A percentile compares a stretch with the other conserved stretches of the same genome.
Conservation (phyloP, 2,329 filamentous ascomycete species). For the Claviceps sp. region DNA sequence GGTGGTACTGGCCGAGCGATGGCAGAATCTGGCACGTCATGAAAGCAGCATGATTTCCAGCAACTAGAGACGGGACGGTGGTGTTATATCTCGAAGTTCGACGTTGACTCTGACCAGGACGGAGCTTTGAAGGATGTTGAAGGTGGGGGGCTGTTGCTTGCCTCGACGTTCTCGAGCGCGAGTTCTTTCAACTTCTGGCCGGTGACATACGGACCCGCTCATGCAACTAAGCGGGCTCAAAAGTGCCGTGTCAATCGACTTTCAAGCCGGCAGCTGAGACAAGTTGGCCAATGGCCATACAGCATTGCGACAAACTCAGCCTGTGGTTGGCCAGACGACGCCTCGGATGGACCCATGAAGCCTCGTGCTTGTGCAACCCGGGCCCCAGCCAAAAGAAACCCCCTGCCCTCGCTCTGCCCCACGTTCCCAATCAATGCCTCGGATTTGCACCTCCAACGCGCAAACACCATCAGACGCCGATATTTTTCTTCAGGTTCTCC, state of each 20-base stretch:
- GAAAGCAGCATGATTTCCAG: not conserved
- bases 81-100: not conserved
- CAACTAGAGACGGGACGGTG: not conserved
- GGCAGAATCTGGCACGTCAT: not conserved
- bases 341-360: not conserved
- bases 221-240: constrained; percentile 5
- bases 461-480: not conserved
- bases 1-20: not conserved
- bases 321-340: too few species aligned
- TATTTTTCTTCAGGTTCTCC: not conserved
- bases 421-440: too few species aligned
- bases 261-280: not conserved
- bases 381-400: not conserved
- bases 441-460: not conserved
- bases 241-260: not conserved
- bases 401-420: too few species aligned
- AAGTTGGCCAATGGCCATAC: not conserved
- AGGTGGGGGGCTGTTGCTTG: not conserved
- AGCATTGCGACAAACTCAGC: not conserved
- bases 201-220: constrained; percentile 1
- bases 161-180: not conserved
- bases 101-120: not conserved
- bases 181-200: not conserved
- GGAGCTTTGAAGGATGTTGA: not conserved
- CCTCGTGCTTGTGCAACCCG: not conserved